These are phyloP conservation scores for Populus hybrid DNA, from an alignment of 441 rosid species.

Conservation along the genomic window DNA sequence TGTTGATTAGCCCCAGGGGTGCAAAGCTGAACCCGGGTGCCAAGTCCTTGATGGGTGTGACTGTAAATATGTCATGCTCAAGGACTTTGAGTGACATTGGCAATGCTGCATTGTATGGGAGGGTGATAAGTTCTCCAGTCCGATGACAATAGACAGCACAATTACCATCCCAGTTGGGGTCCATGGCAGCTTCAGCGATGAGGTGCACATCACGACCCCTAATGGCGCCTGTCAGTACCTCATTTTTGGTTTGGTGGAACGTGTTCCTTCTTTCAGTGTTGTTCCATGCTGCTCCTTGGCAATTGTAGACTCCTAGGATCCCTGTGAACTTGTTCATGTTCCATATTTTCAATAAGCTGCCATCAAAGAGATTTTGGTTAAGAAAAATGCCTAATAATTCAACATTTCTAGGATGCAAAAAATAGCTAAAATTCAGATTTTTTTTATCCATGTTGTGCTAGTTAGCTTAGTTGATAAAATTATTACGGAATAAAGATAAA, in stretches of 20 bases:
- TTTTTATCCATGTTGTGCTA: too few relatives aligned
- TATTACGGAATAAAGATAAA: neutral
- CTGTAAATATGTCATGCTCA: conserved; percentile 54
- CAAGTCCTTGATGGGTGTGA: conserved; percentile 59
- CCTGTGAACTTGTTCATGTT: conserved; percentile 95
- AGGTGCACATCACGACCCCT: conserved; percentile 76
- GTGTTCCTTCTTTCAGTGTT: conserved; percentile 61
- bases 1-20: conserved; percentile 68
- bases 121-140: conserved; percentile 30
- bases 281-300: conserved; percentile 98
- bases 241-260: conserved; percentile 55
- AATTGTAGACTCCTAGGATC: conserved; percentile 78
- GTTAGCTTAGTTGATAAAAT: too few relatives aligned
- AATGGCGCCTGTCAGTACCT: conserved; percentile 49
- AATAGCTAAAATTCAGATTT: neutral
- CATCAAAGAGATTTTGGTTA: neutral
- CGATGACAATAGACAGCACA: conserved; percentile 54
- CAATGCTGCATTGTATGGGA: too few relatives aligned
- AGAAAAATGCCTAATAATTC: neutral
- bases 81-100: conserved; percentile 11
- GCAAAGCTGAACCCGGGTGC: conserved; percentile 59
- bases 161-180: conserved; percentile 58
- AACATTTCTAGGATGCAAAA: neutral
- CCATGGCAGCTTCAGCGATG: conserved; percentile 61
- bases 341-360: conserved; percentile 96